phyloP scores from a whole-genome alignment of 129 eudicot species.

The Smallanthus sonchifolius region DNA sequence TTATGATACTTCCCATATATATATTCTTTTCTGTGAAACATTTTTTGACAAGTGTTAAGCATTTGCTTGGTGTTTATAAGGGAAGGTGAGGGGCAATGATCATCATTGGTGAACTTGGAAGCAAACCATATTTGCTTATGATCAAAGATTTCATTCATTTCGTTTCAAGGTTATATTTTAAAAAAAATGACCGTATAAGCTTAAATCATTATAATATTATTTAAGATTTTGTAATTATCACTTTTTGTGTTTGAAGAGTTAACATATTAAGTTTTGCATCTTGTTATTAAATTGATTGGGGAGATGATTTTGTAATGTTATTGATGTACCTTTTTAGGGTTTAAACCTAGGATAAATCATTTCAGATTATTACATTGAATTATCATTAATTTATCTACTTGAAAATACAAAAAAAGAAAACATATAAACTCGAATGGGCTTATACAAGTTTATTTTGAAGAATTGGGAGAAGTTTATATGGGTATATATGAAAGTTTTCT shows the following conservation, averaged over 20 bases:
- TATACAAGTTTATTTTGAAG: too few species aligned
- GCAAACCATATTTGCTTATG: conserved; percentile 29
- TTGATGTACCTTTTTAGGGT: not conserved
- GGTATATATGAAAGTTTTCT: too few species aligned
- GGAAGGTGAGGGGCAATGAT: conserved; percentile 30
- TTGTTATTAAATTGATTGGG: not conserved
- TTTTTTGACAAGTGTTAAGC: conserved; percentile 16
- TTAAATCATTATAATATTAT: not conserved
- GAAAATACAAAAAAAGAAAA: not conserved
- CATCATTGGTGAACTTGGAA: conserved; percentile 23
- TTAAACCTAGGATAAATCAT: not conserved
- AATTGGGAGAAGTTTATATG: too few species aligned
- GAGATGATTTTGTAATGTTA: not conserved
- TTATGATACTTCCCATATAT: not conserved
- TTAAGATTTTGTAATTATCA: not conserved
- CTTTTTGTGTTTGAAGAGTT: not conserved
- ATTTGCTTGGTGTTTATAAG: conserved; percentile 16
- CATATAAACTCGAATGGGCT: too few species aligned
- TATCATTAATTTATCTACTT: not conserved
- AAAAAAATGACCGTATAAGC: not conserved
- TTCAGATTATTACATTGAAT: not conserved
- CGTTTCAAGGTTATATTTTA: not conserved
- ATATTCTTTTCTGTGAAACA: too few species aligned
- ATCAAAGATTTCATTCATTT: conserved; percentile 29
- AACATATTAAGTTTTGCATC: not conserved